Conservation (phyloP, 2,329 filamentous ascomycete genomes). For the Penicillium paneum region DNA sequence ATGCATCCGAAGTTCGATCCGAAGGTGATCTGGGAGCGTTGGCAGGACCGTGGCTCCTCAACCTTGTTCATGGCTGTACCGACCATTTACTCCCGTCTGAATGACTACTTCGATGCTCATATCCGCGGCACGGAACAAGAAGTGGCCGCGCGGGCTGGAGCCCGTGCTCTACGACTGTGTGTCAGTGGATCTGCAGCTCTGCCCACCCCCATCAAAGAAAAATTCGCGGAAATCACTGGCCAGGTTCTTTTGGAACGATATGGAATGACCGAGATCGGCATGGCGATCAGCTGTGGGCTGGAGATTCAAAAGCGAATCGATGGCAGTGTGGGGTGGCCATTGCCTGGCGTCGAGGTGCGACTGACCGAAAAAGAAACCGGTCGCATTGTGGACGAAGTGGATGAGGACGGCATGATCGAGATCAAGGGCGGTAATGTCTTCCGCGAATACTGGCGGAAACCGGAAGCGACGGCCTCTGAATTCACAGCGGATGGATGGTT, state of each 20-base stretch:
- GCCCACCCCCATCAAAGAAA: constrained; percentile 42
- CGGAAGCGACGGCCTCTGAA: constrained; percentile 46
- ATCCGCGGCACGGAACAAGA: constrained; percentile 38
- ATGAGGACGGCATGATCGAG: constrained; percentile 45
- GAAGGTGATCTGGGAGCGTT: constrained; percentile 47
- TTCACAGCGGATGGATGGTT: constrained; percentile 51
- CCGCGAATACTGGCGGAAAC: constrained; percentile 43
- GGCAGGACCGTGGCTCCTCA: constrained; percentile 40
- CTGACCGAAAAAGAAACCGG: constrained; percentile 44
- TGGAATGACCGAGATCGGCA: constrained; percentile 52
- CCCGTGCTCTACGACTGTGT: constrained; percentile 36
- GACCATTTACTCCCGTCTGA: constrained; percentile 51
- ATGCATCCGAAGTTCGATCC: constrained; percentile 48
- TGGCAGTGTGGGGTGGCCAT: constrained; percentile 49
- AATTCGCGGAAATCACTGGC: constrained; percentile 41
- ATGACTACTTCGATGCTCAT: constrained; percentile 44
- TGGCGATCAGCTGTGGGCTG: constrained; percentile 47
- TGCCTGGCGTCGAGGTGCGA: constrained; percentile 48
- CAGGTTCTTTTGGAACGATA: constrained; percentile 49
- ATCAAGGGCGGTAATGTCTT: constrained; percentile 45
- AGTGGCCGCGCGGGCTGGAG: constrained; percentile 30
- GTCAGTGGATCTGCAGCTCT: constrained; percentile 46
- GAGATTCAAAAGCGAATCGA: constrained; percentile 42
- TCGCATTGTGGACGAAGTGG: constrained; percentile 26
- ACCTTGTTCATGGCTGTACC: constrained; percentile 53